Evolutionary conservation across 140 eudicot genomes (phyloP), one percentile per base, ranked within the genome.

Genomic region (Ambrosia hybrid): DNA sequence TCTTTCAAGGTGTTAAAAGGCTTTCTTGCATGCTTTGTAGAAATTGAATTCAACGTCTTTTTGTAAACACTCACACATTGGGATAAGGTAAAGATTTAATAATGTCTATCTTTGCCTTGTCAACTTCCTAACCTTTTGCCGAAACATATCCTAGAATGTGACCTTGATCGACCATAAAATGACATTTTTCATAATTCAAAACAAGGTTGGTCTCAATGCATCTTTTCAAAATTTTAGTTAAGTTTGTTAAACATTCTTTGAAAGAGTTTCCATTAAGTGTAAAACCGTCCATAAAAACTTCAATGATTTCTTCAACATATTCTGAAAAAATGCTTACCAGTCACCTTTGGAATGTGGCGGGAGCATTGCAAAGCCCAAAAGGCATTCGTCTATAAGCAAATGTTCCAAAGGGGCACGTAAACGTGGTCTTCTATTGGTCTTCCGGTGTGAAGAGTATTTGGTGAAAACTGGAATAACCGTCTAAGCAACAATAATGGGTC

Each of bases 381-480:
- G 70, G 26, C 58, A 52, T 52, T 3, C 58, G 58, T 21, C 78
- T 67, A 39, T 13, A 79, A 0, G 76, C 76, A 59, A 41, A 73
- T 2, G 72, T 73, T 0, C 76, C 67, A 37, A 79, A 79, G 0
- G 76, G 78, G 16, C 74, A 72, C 1, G 55, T 78, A 15, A 78
- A 78, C 0, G 68, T 70, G 2, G 73, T 80, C n/a, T 74, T 80
- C 1, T 75, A 74, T 53, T 80, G 78, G 60, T 80, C 58, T 0
- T 52, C 21, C 0, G 58, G 26, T 21, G 72, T 65, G 61, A 52
- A 70, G 14, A 15, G 61, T 12, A 74, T 68, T 9, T 77, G 65
- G 57, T 52, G 58, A 6, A 52, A 52, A 3, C 58, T 21, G 1
- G 21, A n/a, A 14, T 52, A 52, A 4, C 58, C 26, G 7, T 52